Evolutionary conservation across 306 rosid genomes (phyloP).

Genomic region (Mucuna pruriens): DNA sequence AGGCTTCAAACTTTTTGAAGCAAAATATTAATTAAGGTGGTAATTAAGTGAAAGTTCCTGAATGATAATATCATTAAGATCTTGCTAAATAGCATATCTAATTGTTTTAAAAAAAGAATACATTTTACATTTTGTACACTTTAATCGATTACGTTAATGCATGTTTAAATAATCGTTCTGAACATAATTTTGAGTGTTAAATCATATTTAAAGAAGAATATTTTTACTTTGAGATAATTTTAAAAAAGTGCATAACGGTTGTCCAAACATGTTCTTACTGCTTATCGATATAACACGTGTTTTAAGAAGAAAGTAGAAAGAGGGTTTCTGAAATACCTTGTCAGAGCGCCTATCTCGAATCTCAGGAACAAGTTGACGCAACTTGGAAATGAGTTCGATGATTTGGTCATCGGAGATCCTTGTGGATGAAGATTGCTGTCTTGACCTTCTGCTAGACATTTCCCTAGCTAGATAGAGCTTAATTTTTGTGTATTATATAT

Average conservation of each 20-base stretch:
- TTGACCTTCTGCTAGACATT: constrained; percentile 93
- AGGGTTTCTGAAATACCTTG: constrained; percentile 65
- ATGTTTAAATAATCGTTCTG: no score
- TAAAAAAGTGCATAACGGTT: no score
- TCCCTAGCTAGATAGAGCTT: neutral
- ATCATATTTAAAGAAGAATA: no score
- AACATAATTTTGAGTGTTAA: no score
- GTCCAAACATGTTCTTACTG: no score
- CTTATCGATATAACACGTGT: no score
- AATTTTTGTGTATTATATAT: neutral
- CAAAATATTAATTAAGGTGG: neutral
- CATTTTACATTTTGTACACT: no score
- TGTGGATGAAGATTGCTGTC: constrained; percentile 69
- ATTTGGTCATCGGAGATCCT: constrained; percentile 95
- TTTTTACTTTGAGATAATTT: no score
- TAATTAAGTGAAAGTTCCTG: neutral
- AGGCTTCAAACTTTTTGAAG: neutral
- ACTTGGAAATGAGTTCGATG: constrained; percentile 89
- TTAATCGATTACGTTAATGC: no score
- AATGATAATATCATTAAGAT: neutral
- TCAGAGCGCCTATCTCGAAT: constrained; percentile 84
- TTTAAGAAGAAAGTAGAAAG: no score
- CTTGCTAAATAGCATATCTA: neutral
- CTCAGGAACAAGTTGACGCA: constrained; percentile 99
- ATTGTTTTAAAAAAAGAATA: no score